phyloP scores from a whole-genome alignment of 495 filamentous ascomycete genomes.

The Tuber brumale region DNA sequence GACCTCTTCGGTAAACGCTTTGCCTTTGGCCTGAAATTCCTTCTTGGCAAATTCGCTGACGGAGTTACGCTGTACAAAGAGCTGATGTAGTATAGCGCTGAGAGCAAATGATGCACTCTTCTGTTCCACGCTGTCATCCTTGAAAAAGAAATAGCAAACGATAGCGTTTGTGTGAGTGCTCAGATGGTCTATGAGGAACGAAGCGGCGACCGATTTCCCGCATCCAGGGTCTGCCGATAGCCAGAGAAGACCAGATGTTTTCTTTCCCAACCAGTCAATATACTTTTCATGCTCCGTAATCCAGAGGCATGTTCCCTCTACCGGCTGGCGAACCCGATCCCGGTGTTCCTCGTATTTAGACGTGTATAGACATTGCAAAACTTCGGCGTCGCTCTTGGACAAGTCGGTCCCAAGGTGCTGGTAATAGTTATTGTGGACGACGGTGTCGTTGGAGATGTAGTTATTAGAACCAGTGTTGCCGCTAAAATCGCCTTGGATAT shows the following conservation, averaged over 20 bases:
- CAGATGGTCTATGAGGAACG: conserved; percentile 41
- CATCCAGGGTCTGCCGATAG: conserved; percentile 20
- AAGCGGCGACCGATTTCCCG: conserved; percentile 42
- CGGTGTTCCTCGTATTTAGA: conserved; percentile 42
- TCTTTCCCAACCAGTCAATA: too few species aligned
- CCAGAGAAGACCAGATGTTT: too few species aligned
- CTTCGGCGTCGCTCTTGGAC: not conserved
- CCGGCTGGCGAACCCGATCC: conserved; percentile 34
- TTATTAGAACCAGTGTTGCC: too few species aligned
- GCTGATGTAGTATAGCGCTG: conserved; percentile 44
- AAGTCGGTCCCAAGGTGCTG: too few species aligned
- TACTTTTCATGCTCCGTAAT: conserved; percentile 33
- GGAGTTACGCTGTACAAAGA: conserved; percentile 35
- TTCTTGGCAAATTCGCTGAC: conserved; percentile 38
- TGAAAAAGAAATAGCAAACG: conserved; percentile 35
- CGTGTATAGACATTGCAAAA: not conserved
- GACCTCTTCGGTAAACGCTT: conserved; percentile 36
- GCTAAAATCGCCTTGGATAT: too few species aligned
- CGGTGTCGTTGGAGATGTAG: too few species aligned
- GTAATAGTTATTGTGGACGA: too few species aligned
- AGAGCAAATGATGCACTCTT: conserved; percentile 37
- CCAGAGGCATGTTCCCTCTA: not conserved
- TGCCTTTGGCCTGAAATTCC: conserved; percentile 28
- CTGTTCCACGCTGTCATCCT: conserved; percentile 40
- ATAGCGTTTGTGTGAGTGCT: conserved; percentile 28